Conservation (phyloP, 768 basidiomycete genomes). For the Kwoniella mangroviensis region DNA sequence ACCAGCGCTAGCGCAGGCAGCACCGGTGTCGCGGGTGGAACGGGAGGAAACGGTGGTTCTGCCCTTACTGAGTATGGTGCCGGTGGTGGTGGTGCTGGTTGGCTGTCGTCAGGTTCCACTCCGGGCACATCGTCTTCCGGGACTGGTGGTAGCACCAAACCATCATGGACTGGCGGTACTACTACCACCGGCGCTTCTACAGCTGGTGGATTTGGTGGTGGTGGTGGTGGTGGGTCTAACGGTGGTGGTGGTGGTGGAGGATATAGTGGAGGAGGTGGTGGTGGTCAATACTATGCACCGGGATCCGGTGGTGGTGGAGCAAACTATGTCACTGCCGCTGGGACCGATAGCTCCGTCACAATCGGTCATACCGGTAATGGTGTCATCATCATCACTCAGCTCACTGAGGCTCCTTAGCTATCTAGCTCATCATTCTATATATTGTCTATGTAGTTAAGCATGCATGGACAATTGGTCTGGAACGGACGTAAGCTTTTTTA, state of each 20-base stretch:
- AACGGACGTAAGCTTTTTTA: not conserved
- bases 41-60: not conserved
- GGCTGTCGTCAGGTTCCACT: not conserved
- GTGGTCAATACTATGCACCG: not conserved
- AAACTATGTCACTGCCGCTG: not conserved
- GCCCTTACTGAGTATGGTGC: not conserved
- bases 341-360: not conserved
- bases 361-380: constrained; percentile 1
- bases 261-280: not conserved
- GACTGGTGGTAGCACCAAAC: not conserved
- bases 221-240: not conserved
- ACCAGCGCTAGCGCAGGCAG: not conserved
- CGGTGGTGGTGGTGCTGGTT: constrained; percentile 1
- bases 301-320: not conserved
- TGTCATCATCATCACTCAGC: constrained; percentile 7
- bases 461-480: not conserved
- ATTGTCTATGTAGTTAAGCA: not conserved
- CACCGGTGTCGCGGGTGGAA: not conserved
- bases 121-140: not conserved
- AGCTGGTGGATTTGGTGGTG: not conserved
- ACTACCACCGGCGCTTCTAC: not conserved
- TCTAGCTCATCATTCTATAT: not conserved
- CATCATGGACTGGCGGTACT: not conserved
- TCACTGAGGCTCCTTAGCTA: not conserved
- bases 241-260: constrained; percentile 1